phyloP scores from a whole-genome alignment of 192 early-diverging fungal genomes.

The Coemansia sp. region DNA sequence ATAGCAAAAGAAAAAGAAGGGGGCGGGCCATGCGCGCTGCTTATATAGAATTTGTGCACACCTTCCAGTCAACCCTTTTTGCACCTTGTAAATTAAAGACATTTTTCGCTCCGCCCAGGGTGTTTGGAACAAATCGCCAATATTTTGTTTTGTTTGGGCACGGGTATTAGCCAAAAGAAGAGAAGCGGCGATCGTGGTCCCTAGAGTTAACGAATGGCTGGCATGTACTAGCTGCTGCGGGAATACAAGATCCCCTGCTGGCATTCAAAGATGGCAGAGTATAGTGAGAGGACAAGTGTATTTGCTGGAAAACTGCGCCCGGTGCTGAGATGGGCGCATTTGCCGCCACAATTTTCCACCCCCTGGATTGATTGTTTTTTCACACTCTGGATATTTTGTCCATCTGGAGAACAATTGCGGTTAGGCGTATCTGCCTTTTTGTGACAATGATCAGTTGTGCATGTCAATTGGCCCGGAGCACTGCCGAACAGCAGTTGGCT shows the following conservation, averaged over 20 bases:
- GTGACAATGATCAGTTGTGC: too few relatives aligned
- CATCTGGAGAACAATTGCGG: constrained; percentile 4
- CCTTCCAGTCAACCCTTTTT: neutral
- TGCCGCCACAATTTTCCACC: too few relatives aligned
- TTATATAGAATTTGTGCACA: neutral
- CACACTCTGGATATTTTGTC: neutral
- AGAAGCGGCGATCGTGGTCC: constrained; percentile 5
- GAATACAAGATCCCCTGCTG: neutral
- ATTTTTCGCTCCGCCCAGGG: too few relatives aligned
- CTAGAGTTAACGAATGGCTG: neutral
- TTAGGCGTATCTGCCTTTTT: neutral
- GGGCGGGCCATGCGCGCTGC: neutral
- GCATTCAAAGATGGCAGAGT: too few relatives aligned
- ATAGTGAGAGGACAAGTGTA: too few relatives aligned
- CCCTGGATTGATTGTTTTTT: constrained; percentile 1
- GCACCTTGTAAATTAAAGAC: neutral
- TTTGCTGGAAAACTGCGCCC: too few relatives aligned
- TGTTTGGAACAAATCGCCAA: neutral
- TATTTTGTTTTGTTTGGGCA: constrained; percentile 1
- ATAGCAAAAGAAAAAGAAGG: neutral
- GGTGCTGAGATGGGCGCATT: too few relatives aligned
- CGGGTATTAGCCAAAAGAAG: constrained; percentile 2
- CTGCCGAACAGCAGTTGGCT: too few relatives aligned
- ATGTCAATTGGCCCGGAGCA: too few relatives aligned
- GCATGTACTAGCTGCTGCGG: neutral